phyloP scores from a whole-genome alignment of 140 eudicot genomes.

The Oenanthe javanica region DNA sequence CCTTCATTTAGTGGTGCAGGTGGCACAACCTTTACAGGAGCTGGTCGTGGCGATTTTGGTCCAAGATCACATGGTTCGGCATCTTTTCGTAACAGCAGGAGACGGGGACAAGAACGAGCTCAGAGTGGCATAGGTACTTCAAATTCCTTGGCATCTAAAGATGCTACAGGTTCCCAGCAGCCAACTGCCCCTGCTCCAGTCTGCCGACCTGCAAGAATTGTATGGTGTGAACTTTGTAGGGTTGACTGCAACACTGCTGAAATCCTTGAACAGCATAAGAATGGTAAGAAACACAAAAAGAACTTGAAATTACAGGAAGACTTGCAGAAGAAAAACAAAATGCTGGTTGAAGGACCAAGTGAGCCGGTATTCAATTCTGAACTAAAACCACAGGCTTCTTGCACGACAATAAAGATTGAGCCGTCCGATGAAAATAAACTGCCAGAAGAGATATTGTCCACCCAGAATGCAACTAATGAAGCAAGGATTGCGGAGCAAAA shows the following conservation, averaged over 20 bases:
- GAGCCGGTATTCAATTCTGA: constrained; percentile 13
- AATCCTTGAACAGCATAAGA: constrained; percentile 62
- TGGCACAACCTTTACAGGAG: constrained; percentile 35
- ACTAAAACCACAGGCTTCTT: constrained; percentile 9
- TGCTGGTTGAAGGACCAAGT: constrained; percentile 8
- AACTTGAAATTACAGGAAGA: constrained; percentile 52
- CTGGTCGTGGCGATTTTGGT: constrained; percentile 21
- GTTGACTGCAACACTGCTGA: constrained; percentile 76
- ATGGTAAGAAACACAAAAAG: constrained; percentile 67
- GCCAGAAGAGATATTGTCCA: constrained; percentile 15
- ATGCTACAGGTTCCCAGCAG: not conserved
- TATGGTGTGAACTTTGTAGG: constrained; percentile 72
- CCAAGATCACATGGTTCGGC: constrained; percentile 8
- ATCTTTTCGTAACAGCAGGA: constrained; percentile 19
- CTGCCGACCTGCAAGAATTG: constrained; percentile 37
- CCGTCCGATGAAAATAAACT: constrained; percentile 16
- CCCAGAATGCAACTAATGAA: constrained; percentile 20
- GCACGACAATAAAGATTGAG: constrained; percentile 10
- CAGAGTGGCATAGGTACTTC: constrained; percentile 10
- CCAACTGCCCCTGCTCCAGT: constrained; percentile 11
- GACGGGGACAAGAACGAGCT: constrained; percentile 30
- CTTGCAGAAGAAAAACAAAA: constrained; percentile 33
- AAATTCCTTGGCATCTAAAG: constrained; percentile 1
- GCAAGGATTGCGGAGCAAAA: constrained; percentile 14
- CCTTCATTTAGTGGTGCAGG: constrained; percentile 27